Percentiles rank a stretch among this genome's conserved stretches.
phyloP scores from a whole-genome alignment of 2,329 filamentous ascomycete genomes.

The Rhexocercosporidium sp. region DNA sequence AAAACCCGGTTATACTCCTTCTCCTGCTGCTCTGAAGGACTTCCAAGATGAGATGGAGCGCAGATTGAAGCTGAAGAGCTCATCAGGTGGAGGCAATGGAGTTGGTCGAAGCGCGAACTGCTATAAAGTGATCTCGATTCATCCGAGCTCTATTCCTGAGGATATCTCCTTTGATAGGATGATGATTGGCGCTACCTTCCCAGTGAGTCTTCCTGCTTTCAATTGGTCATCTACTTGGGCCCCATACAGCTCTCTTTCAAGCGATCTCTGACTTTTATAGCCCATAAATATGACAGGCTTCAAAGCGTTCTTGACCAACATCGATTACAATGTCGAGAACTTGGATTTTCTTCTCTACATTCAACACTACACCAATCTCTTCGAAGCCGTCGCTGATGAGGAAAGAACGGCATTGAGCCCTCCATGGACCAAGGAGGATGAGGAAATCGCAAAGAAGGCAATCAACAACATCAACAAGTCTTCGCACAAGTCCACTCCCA shows the following conservation, averaged over 20 bases:
- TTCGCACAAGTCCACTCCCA: background rate
- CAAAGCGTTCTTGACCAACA: background rate
- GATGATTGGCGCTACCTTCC: constrained; percentile 16
- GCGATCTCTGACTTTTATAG: constrained; percentile 6
- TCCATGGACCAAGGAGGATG: constrained; percentile 14
- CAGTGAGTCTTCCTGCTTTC: constrained; percentile 7
- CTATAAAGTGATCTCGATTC: constrained; percentile 2
- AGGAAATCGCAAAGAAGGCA: constrained; percentile 4
- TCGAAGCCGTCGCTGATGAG: constrained; percentile 13
- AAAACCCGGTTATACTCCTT: background rate
- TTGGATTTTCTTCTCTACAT: constrained; percentile 7
- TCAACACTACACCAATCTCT: constrained; percentile 15
- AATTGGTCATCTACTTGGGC: no score
- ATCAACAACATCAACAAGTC: background rate
- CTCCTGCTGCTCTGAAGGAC: background rate
- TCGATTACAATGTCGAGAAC: constrained; percentile 16
- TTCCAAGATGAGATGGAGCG: constrained; percentile 12
- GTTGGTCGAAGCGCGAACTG: constrained; percentile 1
- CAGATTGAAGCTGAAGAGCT: constrained; percentile 3
- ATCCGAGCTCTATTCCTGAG: constrained; percentile 13
- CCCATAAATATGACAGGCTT: constrained; percentile 16
- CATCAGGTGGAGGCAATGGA: constrained; percentile 1
- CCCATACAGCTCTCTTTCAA: background rate
- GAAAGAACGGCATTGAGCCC: constrained; percentile 11
- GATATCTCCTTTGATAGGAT: constrained; percentile 18